Evolutionary conservation across 148 eudicot genomes (phyloP).

Genomic region (Camellia japonica): DNA sequence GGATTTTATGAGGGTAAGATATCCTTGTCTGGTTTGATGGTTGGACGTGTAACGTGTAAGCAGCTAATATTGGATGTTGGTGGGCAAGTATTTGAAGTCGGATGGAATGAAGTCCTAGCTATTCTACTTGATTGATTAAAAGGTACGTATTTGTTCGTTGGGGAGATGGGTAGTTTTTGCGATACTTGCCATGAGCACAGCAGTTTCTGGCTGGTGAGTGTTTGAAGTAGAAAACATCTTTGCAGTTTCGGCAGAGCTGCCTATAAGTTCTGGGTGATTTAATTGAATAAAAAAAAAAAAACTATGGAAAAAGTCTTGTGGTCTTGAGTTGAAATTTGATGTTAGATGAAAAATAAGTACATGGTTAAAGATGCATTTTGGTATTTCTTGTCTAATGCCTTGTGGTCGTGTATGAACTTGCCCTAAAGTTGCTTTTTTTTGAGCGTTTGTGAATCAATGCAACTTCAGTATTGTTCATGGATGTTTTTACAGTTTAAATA

Average conservation of each 20-base stretch:
- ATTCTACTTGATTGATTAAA: neutral
- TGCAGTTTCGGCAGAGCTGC: slow-evolving; percentile 15
- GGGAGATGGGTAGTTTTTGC: neutral
- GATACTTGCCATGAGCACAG: slow-evolving; percentile 4
- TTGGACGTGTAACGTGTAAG: slow-evolving; percentile 13
- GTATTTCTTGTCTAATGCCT: neutral
- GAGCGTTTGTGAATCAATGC: no score
- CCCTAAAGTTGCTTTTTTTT: neutral
- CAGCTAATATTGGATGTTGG: slow-evolving; percentile 9
- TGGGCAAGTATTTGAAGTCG: slow-evolving; percentile 9
- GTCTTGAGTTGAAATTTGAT: neutral
- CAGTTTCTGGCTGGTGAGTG: slow-evolving; percentile 11
- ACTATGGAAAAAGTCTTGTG: slow-evolving; percentile 1
- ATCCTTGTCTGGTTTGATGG: slow-evolving; percentile 27
- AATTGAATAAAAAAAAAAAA: neutral
- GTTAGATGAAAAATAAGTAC: slow-evolving; percentile 6
- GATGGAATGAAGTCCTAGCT: slow-evolving; percentile 11
- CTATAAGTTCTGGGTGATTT: neutral
- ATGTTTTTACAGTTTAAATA: no score
- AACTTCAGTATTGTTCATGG: neutral
- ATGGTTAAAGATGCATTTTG: neutral
- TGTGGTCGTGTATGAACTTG: neutral
- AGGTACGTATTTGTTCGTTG: slow-evolving; percentile 7
- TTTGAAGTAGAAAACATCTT: slow-evolving; percentile 7
- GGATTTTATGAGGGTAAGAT: slow-evolving; percentile 12